Evolutionary conservation across 2,329 filamentous ascomycete genomes (phyloP), one percentile per base, ranked within the genome.

Genomic region (Xylariaceae sp.): DNA sequence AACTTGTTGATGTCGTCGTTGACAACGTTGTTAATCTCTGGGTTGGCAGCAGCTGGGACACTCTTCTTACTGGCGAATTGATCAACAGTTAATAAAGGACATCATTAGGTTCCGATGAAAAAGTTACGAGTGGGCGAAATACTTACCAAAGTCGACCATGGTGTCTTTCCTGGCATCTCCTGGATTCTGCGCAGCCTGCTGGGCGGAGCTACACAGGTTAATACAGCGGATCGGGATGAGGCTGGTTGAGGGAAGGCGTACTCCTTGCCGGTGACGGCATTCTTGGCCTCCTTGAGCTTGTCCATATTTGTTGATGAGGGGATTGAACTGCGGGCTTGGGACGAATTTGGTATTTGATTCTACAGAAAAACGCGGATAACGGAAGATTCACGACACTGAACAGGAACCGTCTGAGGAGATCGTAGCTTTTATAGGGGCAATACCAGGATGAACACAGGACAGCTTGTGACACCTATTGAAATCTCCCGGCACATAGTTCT

Each of bases 1-100:
- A 29, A 29, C 45, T 63, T 63, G 46, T 64, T 64, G 38, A 60
- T 34, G 44, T 57, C 60, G 11, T 62, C 50, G 47, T 64, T 64
- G 45, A 61, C 57, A 9, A 60, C 19, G 45, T 63, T 63, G 55
- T 63, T 64, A 42, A 64, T 51, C 48, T 57, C 58, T 2, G 61
- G 57, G 41, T 64, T 60, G 1, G 54, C 7, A 9, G 49, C 54
- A 16, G 60, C 54, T 2, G 61, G 51, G 3, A 64, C 4, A 13
- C 59, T 61, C 43, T 64, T 62, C 48, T 60, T 61, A 38, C 44
- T 44, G 9, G 61, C 61, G 18, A 61, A 53, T 26, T 53, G 48
- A 32, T 64, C 60, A 43, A 63, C 39, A 18, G 51, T 61, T 64
- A 29, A 9, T n/a, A n/a, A n/a, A n/a, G n/a, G n/a, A n/a, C n/a